A percentile compares a stretch with the other conserved stretches of the same genome.
These are phyloP conservation scores for Ajuga reptans DNA, from an alignment of 305 asterid genomes.

Conservation along the genomic window DNA sequence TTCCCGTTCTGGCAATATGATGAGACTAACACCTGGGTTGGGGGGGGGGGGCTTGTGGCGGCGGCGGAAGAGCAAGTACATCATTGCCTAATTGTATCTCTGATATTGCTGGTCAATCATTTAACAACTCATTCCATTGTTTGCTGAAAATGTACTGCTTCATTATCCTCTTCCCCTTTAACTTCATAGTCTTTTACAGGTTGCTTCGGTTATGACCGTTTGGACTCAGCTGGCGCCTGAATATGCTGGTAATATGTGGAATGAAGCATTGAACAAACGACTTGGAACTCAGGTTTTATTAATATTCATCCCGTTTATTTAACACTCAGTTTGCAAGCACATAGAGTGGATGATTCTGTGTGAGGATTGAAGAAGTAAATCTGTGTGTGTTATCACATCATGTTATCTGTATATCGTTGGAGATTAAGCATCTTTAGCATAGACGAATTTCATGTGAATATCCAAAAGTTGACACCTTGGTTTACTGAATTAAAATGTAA, in stretches of 20 bases:
- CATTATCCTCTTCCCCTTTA: background rate
- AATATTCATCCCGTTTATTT: background rate
- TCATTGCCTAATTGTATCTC: background rate
- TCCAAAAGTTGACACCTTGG: background rate
- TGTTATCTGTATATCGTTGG: background rate
- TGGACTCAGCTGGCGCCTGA: conserved; percentile 80
- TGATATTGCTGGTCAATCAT: background rate
- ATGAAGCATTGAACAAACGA: conserved; percentile 85
- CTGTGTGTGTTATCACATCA: background rate
- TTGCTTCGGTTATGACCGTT: conserved; percentile 90
- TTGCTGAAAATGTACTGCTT: background rate
- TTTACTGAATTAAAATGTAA: background rate
- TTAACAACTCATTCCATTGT: background rate
- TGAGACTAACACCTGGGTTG: background rate
- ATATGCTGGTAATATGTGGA: conserved; percentile 86
- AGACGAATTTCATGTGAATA: background rate
- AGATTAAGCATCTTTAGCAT: conserved; percentile 5
- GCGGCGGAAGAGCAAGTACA: background rate
- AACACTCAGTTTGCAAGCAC: background rate
- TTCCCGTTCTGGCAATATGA: background rate
- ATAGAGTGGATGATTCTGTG: background rate
- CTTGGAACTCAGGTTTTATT: conserved; percentile 75
- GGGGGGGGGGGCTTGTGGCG: too few species aligned
- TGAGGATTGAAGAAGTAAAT: background rate
- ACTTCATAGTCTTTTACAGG: conserved; percentile 38